These are phyloP conservation scores for Aspergillus ustus DNA, from an alignment of 2,329 filamentous ascomycete genomes.

Conservation along the genomic window DNA sequence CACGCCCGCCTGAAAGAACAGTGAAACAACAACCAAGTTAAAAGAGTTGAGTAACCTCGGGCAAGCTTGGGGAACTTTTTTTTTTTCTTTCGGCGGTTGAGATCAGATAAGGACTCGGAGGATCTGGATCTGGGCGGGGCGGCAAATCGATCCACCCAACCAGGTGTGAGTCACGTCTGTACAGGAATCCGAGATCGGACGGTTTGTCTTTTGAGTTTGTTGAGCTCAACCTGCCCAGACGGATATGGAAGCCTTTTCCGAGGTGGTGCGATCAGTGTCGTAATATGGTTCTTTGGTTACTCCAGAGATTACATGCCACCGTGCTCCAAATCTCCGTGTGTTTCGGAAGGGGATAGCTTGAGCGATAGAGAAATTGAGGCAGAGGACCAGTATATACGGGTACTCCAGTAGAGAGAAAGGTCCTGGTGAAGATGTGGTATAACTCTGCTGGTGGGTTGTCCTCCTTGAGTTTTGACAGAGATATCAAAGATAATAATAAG, in stretches of 20 bases:
- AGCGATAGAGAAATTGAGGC: too few relatives aligned
- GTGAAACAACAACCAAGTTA: background rate
- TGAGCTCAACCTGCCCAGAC: background rate
- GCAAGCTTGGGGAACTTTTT: background rate
- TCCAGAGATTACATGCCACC: too few relatives aligned
- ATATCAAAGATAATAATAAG: too few relatives aligned
- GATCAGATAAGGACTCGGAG: background rate
- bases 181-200: background rate
- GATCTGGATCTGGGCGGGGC: background rate
- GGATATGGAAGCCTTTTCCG: background rate
- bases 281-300: background rate
- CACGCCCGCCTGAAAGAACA: background rate
- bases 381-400: too few relatives aligned
- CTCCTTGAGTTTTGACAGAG: too few relatives aligned
- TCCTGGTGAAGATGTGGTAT: too few relatives aligned
- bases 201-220: background rate
- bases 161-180: background rate
- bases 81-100: background rate
- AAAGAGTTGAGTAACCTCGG: background rate
- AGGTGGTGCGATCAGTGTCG: background rate
- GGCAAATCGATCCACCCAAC: background rate
- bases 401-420: too few relatives aligned
- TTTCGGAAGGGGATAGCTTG: too few relatives aligned
- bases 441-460: too few relatives aligned
- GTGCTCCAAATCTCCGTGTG: too few relatives aligned